Conservation (phyloP, 306 rosid species). For the Comarum palustre region DNA sequence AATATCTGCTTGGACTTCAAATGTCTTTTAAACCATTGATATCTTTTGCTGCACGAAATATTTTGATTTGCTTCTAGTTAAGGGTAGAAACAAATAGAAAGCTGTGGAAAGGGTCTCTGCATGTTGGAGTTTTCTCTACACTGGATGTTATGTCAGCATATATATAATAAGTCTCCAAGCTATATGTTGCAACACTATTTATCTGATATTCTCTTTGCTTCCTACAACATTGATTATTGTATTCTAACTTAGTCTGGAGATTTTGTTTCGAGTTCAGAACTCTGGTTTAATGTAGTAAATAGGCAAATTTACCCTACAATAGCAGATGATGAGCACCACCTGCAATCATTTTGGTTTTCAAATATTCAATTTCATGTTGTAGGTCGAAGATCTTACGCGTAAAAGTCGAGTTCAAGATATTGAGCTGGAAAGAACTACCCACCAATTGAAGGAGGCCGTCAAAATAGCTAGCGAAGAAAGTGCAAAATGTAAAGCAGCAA, state of each 20-base stretch:
- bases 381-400: constrained; percentile 82
- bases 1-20: neutral
- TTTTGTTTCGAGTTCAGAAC: neutral
- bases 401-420: constrained; percentile 75
- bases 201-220: neutral
- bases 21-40: neutral
- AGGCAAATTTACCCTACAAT: neutral
- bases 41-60: neutral
- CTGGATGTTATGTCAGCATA: neutral
- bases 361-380: neutral
- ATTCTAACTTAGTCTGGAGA: neutral
- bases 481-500: constrained; percentile 79
- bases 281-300: neutral
- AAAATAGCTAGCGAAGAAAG: constrained; percentile 79
- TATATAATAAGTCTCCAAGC: neutral
- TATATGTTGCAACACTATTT: neutral
- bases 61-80: neutral
- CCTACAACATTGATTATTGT: neutral
- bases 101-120: neutral
- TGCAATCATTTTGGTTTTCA: neutral
- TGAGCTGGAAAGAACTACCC: constrained; percentile 72
- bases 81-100: neutral
- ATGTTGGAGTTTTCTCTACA: neutral
- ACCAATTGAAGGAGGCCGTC: constrained; percentile 78
- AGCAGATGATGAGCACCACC: neutral